Base-by-base conservation (phyloP, 75 land plant species). In the Sequoia sempervirens region DNA sequence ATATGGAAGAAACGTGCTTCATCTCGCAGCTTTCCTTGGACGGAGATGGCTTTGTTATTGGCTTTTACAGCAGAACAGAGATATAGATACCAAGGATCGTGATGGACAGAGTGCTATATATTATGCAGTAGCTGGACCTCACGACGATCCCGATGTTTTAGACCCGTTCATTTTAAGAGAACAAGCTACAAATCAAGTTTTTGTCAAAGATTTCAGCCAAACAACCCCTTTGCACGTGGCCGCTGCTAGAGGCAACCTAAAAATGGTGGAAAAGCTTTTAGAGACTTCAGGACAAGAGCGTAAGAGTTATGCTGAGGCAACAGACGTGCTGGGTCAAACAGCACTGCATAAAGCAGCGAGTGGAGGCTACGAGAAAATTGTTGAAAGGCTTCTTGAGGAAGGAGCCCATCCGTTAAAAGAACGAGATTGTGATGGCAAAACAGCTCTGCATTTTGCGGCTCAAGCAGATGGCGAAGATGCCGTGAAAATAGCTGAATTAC, bases 281-380 rank as follows among this genome's bases (percentile, higher is more conserved):
- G 7, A 32, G 11, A 69, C 32, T 30, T 23, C 73, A 20, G 1
- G 11, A 69, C 3, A 30, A 32, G 12, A 69, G 2, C 5, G 36
- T 2, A 11, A 32, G 14, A 2, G 9, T 10, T 69, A 5, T 69
- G 73, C 32, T 30, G 13, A 13, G 36, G 12, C 36, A 2, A 12
- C 73, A 10, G 73, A 69, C 32, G 73, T 69, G 73, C 36, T 69
- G 36, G 73, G 73, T 30, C 73, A 69, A 69, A 69, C 73, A 69
- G 73, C 73, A 32, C 36, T 69, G n/a, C 73, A 32, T 12, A 69
- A 69, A 69, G 36, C 73, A 10, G 73, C 73, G 2, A 69, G 73
- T 10, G 73, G 73, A 32, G 36, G 36, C 12, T 2, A 11, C 52
- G 1, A 1, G 52, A 11, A 50, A 50, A 10, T 50, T 50, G 52